Evolutionary conservation across 2,329 filamentous ascomycete genomes (phyloP).

Genomic region (Camptophora hylomeconis): DNA sequence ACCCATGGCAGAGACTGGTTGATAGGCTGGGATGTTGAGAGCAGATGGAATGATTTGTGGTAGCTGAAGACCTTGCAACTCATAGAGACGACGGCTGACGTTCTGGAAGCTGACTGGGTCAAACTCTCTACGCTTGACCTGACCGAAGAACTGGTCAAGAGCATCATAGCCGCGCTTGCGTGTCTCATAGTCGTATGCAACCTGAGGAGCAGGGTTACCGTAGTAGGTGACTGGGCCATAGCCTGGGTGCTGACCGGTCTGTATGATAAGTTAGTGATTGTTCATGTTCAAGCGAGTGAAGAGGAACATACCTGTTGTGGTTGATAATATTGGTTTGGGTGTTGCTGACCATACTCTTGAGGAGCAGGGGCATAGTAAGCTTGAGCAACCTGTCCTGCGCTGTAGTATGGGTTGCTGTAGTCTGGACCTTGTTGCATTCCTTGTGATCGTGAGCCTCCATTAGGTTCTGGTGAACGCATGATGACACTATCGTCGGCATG

Average conservation of each 20-base stretch:
- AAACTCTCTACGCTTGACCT: slow-evolving; percentile 80
- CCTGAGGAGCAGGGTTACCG: slow-evolving; percentile 52
- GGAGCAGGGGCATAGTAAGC: slow-evolving; percentile 18
- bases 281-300: not conserved
- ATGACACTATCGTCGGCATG: slow-evolving; percentile 88
- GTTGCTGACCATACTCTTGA: slow-evolving; percentile 18
- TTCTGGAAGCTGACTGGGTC: slow-evolving; percentile 82
- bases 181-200: slow-evolving; percentile 57
- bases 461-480: slow-evolving; percentile 50
- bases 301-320: slow-evolving; percentile 10
- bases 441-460: slow-evolving; percentile 27
- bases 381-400: slow-evolving; percentile 15
- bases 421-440: slow-evolving; percentile 16
- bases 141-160: slow-evolving; percentile 86
- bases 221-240: slow-evolving; percentile 70
- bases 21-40: slow-evolving; percentile 37
- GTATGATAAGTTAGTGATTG: slow-evolving; percentile 19
- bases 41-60: slow-evolving; percentile 41
- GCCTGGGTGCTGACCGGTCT: slow-evolving; percentile 40
- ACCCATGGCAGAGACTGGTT: slow-evolving; percentile 33
- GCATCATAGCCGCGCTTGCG: slow-evolving; percentile 79
- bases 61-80: slow-evolving; percentile 58
- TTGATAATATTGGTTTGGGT: slow-evolving; percentile 19
- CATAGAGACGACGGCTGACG: slow-evolving; percentile 77
- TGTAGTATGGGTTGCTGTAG: slow-evolving; percentile 17